A percentile compares a stretch with the other conserved stretches of the same genome.
Evolutionary conservation across 1,139 yeast species (phyloP).

Genomic region (Magnusiomyces ingens): DNA sequence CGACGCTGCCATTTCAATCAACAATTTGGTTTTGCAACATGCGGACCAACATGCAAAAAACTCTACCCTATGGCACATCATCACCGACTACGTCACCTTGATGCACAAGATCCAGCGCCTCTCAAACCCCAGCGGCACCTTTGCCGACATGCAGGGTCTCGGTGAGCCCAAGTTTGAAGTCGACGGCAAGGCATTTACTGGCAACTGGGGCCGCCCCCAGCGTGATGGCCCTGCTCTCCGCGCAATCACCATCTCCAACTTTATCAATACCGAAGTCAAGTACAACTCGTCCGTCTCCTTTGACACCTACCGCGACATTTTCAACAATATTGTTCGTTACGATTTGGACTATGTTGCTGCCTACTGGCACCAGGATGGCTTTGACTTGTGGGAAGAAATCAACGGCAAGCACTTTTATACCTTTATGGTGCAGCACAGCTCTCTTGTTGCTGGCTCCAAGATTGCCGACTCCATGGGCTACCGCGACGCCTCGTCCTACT

Average conservation of each 20-base stretch:
- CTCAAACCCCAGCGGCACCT: constrained; percentile 62
- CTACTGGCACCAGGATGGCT: constrained; percentile 62
- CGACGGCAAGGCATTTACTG: constrained; percentile 54
- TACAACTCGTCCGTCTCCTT: constrained; percentile 25
- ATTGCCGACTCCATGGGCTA: constrained; percentile 40
- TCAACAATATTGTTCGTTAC: constrained; percentile 48
- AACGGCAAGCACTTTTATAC: constrained; percentile 73
- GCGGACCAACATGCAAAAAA: constrained; percentile 35
- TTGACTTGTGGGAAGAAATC: constrained; percentile 94
- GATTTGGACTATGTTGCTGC: constrained; percentile 60
- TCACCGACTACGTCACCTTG: constrained; percentile 58
- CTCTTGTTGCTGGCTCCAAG: constrained; percentile 53
- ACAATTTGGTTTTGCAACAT: constrained; percentile 52
- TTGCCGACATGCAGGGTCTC: constrained; percentile 46
- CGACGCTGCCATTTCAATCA: constrained; percentile 79
- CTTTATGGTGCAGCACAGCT: constrained; percentile 61
- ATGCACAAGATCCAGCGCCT: constrained; percentile 55
- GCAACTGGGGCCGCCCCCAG: constrained; percentile 91
- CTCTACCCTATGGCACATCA: constrained; percentile 30
- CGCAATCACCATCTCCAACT: constrained; percentile 55
- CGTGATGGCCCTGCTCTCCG: constrained; percentile 91
- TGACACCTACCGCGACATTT: constrained; percentile 20
- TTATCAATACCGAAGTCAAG: constrained; percentile 41
- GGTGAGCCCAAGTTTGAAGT: constrained; percentile 87
- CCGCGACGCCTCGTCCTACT: constrained; percentile 29